Evolutionary conservation across 2,329 filamentous ascomycete species (phyloP).

Genomic region (Hymenoscyphus infarciens): DNA sequence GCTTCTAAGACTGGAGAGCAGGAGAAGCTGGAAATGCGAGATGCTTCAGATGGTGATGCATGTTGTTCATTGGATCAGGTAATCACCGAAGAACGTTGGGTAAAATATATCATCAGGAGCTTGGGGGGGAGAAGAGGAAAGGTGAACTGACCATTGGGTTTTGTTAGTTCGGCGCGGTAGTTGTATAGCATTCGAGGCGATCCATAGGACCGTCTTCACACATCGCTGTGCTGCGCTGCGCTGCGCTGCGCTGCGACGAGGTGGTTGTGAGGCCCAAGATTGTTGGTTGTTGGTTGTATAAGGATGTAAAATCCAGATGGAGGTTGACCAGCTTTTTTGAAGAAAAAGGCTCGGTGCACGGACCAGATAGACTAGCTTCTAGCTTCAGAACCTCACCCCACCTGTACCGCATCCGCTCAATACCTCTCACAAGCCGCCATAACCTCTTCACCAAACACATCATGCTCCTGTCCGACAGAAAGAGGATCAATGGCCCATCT

Average conservation of each 20-base stretch:
- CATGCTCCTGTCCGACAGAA: conserved; percentile 69
- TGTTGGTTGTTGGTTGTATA: background rate
- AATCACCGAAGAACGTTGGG: conserved; percentile 35
- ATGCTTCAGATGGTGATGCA: conserved; percentile 73
- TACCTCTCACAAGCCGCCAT: background rate
- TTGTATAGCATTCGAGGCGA: conserved; percentile 3
- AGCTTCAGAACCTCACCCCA: background rate
- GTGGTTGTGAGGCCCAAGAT: background rate
- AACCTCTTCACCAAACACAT: conserved; percentile 12
- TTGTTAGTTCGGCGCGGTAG: background rate
- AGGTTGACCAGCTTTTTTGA: conserved; percentile 6
- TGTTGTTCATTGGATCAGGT: conserved; percentile 47
- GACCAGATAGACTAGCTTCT: background rate
- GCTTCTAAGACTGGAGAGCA: conserved; percentile 17
- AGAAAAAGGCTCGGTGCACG: background rate
- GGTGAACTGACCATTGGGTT: conserved; percentile 1
- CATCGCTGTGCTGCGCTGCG: background rate
- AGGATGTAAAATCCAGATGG: background rate
- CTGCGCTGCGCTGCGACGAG: no score
- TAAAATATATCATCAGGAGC: conserved; percentile 36
- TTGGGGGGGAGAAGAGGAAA: conserved; percentile 6
- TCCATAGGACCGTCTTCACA: background rate
- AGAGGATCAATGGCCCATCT: conserved; percentile 83
- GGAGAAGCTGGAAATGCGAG: conserved; percentile 5
- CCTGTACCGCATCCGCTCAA: background rate